Conservation (phyloP, 202 grass and related monocot species). For the Setaria italica region DNA sequence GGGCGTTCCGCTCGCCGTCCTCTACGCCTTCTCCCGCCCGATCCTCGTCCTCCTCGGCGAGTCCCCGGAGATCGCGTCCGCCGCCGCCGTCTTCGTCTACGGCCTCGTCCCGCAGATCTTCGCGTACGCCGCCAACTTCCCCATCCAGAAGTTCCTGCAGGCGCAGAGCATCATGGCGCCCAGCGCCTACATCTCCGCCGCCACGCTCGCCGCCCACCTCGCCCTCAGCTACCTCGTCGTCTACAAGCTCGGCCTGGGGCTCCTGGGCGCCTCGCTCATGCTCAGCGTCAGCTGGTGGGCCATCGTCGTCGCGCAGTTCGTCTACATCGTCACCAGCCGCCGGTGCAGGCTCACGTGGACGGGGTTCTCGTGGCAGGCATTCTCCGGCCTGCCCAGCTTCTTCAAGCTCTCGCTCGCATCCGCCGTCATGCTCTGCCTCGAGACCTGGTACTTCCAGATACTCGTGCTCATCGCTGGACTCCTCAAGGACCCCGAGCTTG, state of each 20-base stretch:
- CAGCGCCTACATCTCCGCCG: slow-evolving; percentile 65
- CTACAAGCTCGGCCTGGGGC: slow-evolving; percentile 52
- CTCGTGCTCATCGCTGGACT: slow-evolving; percentile 63
- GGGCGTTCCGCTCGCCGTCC: slow-evolving; percentile 48
- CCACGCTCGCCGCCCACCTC: slow-evolving; percentile 54
- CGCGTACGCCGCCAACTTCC: slow-evolving; percentile 73
- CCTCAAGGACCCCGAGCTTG: slow-evolving; percentile 49
- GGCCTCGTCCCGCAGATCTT: slow-evolving; percentile 77
- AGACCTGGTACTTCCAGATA: slow-evolving; percentile 79
- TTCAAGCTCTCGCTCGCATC: slow-evolving; percentile 60
- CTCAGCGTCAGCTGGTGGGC: slow-evolving; percentile 76
- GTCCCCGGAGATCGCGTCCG: slow-evolving; percentile 53
- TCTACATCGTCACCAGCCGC: slow-evolving; percentile 55
- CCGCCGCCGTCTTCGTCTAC: slow-evolving; percentile 58
- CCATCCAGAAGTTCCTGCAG: slow-evolving; percentile 82
- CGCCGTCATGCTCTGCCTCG: slow-evolving; percentile 53
- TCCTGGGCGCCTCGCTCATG: slow-evolving; percentile 65
- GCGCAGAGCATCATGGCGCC: slow-evolving; percentile 80
- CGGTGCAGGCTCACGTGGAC: slow-evolving; percentile 62
- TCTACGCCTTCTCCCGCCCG: slow-evolving; percentile 70
- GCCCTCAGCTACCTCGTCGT: slow-evolving; percentile 59
- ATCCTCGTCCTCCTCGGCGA: slow-evolving; percentile 64
- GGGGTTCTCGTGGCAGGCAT: slow-evolving; percentile 61
- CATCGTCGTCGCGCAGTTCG: slow-evolving; percentile 67
- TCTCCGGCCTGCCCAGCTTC: slow-evolving; percentile 65